Conservation (phyloP, 352 stramenopile species). For the Globisporangium nunn region DNA sequence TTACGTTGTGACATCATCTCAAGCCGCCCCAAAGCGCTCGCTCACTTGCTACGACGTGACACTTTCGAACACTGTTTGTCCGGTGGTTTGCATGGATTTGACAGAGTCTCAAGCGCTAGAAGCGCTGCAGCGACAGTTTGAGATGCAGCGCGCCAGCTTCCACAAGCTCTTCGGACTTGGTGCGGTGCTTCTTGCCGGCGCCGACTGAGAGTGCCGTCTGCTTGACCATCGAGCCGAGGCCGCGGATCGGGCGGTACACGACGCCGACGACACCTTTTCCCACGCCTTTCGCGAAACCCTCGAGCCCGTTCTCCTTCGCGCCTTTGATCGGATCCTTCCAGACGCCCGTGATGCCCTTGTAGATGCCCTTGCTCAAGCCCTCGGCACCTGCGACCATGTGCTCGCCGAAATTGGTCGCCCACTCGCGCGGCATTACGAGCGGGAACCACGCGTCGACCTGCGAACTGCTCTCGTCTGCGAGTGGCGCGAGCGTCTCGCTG, state of each 20-base stretch:
- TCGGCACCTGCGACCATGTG: constrained; percentile 75
- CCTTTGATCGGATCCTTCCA: constrained; percentile 78
- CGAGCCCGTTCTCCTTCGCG: constrained; percentile 60
- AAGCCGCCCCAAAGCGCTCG: too few species aligned
- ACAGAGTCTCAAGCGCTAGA: constrained; percentile 15
- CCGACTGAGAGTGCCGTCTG: constrained; percentile 64
- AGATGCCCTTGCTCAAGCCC: constrained; percentile 60
- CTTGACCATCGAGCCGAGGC: constrained; percentile 70
- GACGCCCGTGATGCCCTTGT: constrained; percentile 62
- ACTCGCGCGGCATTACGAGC: constrained; percentile 56
- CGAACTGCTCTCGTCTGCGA: constrained; percentile 13
- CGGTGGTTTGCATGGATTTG: too few species aligned
- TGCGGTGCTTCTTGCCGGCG: constrained; percentile 39
- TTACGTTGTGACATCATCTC: background rate
- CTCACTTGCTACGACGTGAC: too few species aligned
- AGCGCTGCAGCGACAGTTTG: constrained; percentile 60
- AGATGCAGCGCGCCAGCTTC: constrained; percentile 49
- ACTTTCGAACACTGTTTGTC: too few species aligned
- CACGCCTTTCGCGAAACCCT: constrained; percentile 70
- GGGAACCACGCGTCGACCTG: constrained; percentile 44
- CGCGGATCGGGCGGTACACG: constrained; percentile 65
- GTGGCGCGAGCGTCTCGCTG: constrained; percentile 24
- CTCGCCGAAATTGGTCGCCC: constrained; percentile 71
- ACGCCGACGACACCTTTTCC: constrained; percentile 60
- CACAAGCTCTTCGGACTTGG: constrained; percentile 44